Percentiles rank a stretch among this genome's conserved stretches.
phyloP scores from a whole-genome alignment of 108 stramenopile species.

The Nannochloropsis salina region DNA sequence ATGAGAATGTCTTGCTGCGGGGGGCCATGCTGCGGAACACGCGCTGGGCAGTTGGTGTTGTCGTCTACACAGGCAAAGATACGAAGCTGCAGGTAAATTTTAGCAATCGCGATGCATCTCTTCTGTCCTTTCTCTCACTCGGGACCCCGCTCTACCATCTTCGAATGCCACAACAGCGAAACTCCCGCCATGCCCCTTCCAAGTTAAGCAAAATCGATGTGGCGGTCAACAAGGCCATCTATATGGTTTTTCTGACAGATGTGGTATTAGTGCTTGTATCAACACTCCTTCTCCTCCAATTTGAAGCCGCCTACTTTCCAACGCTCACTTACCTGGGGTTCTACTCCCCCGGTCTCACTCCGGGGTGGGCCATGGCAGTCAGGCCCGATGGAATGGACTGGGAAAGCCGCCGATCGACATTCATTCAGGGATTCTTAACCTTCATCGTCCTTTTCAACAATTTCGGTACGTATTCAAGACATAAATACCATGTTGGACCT shows the following conservation, averaged over 20 bases:
- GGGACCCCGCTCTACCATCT: not conserved
- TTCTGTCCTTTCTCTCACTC: not conserved
- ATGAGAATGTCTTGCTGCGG: slow-evolving; percentile 50
- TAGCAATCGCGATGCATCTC: not conserved
- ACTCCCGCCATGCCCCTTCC: slow-evolving; percentile 31
- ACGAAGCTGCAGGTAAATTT: slow-evolving; percentile 35
- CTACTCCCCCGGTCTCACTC: not conserved
- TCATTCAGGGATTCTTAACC: slow-evolving; percentile 65
- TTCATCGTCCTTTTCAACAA: slow-evolving; percentile 73
- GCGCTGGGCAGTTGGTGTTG: slow-evolving; percentile 45
- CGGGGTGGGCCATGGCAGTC: slow-evolving; percentile 18
- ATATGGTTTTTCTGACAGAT: slow-evolving; percentile 33
- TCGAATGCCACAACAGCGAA: slow-evolving; percentile 6
- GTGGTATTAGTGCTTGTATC: slow-evolving; percentile 28
- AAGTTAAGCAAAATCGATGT: slow-evolving; percentile 29
- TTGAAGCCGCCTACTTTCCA: not conserved
- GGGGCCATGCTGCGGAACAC: slow-evolving; percentile 53
- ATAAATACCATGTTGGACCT: too few species aligned
- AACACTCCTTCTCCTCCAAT: not conserved
- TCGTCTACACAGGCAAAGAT: slow-evolving; percentile 54
- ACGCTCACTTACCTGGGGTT: not conserved
- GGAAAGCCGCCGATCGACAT: slow-evolving; percentile 27
- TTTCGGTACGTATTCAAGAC: slow-evolving; percentile 34
- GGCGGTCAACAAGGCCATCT: slow-evolving; percentile 35
- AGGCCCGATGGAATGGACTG: not conserved